These are phyloP conservation scores for Albugo laibachii DNA, from an alignment of 352 stramenopile species.

Conservation along the genomic window DNA sequence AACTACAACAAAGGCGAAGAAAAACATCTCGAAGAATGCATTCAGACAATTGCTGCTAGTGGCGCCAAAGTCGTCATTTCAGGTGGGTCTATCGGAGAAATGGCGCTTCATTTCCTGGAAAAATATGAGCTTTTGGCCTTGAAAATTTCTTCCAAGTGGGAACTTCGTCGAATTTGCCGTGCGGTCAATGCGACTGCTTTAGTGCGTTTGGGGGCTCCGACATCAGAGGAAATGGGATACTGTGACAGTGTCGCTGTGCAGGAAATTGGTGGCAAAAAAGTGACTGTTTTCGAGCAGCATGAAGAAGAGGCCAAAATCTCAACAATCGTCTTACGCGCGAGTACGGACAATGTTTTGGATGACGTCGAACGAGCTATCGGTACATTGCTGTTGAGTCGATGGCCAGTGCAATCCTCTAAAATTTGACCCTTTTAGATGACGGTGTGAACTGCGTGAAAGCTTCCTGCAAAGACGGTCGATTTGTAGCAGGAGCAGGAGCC, in stretches of 20 bases:
- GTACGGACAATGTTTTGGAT: slow-evolving; percentile 93
- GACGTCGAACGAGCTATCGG: slow-evolving; percentile 94
- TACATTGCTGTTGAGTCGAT: slow-evolving; percentile 8
- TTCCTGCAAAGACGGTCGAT: slow-evolving; percentile 84
- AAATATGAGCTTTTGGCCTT: slow-evolving; percentile 95
- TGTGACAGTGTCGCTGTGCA: slow-evolving; percentile 85
- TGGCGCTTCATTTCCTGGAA: slow-evolving; percentile 98
- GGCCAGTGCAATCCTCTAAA: not conserved
- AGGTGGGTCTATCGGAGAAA: slow-evolving; percentile 94
- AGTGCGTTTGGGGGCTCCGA: slow-evolving; percentile 91
- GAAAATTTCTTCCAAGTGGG: slow-evolving; percentile 97
- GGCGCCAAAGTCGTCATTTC: slow-evolving; percentile 93
- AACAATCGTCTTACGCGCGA: slow-evolving; percentile 88
- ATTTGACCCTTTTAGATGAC: slow-evolving; percentile 62
- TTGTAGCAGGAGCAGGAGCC: slow-evolving; percentile 90
- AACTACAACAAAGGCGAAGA: slow-evolving; percentile 99
- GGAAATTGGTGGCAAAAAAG: slow-evolving; percentile 91
- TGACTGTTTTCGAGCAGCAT: slow-evolving; percentile 92
- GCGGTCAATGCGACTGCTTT: slow-evolving; percentile 93
- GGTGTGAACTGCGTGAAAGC: slow-evolving; percentile 94
- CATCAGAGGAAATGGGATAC: slow-evolving; percentile 95
- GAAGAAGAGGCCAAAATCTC: slow-evolving; percentile 89
- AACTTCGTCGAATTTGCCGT: slow-evolving; percentile 93
- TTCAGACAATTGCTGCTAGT: slow-evolving; percentile 91
- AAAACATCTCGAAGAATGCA: slow-evolving; percentile 93